Evolutionary conservation across 2,329 filamentous ascomycete species (phyloP), one percentile per base, ranked within the genome.

Genomic region (Aspergillus eucalypticola): DNA sequence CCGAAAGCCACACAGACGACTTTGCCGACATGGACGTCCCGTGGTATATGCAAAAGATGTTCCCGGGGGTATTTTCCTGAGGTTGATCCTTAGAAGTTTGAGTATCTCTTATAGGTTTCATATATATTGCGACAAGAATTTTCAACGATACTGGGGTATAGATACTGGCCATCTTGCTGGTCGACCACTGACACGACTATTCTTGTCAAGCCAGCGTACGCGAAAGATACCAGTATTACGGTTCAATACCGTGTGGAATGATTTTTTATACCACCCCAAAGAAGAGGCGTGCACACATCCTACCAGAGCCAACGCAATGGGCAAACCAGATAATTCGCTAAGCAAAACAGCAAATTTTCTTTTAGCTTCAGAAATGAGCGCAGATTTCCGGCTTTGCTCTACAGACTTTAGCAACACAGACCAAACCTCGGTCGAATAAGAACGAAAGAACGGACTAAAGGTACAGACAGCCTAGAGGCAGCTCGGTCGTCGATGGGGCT

Each of bases 31-130:
- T 38, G 49, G 52, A 59, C 48, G 53, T 61, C 54, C 57, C 48
- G 39, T 53, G 51, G 46, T 52, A 39, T 25, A 62, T 68, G 56
- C 65, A 64, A 19, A 54, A 21, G 19, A 62, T 69, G 61, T 68
- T 62, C 44, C 62, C 62, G 5, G 58, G 35, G 32, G 41, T 60
- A 27, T 59, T 59, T 46, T 17, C 39, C 11, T 32, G 35, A 41
- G 25, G 38, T 46, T 46, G 21, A 11, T 38, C 11, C 41, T 19
- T 46, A 6, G 23, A 11, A 42, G 8, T 35, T 38, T 29, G 29
- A 51, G 32, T 13, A 35, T 27, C 38, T 35, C 29, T n/a, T 32
- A 55, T 32, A 19, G 21, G 21, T 32, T 55, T 29, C 15, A 19
- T 55, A 17, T 13, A 17, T 25, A 10, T 32, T 42, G 15, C 23